These are phyloP conservation scores for Roridomyces roridus DNA, from an alignment of 768 basidiomycete genomes.

Conservation along the genomic window DNA sequence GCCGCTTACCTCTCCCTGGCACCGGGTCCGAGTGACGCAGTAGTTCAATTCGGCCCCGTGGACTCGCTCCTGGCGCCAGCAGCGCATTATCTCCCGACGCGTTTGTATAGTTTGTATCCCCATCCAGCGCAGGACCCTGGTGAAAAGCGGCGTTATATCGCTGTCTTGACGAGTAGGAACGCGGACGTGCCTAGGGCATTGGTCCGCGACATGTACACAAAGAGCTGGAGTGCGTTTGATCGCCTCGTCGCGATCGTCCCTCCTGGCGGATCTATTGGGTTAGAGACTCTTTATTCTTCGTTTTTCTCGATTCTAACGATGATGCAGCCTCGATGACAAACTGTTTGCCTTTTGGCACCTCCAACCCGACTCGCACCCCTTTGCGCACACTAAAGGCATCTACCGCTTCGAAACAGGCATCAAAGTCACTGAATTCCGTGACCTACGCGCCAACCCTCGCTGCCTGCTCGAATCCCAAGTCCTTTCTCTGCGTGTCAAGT, in stretches of 20 bases:
- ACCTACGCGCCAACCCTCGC: constrained; percentile 87
- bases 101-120: constrained; percentile 75
- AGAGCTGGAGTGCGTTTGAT: constrained; percentile 93
- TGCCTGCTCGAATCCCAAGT: constrained; percentile 85
- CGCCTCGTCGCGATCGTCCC: constrained; percentile 88
- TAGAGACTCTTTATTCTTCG: constrained; percentile 37
- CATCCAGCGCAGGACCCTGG: constrained; percentile 82
- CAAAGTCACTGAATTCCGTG: constrained; percentile 88
- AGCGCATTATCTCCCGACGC: constrained; percentile 74
- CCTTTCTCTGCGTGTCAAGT: constrained; percentile 82
- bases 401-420: constrained; percentile 89
- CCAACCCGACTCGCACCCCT: constrained; percentile 77
- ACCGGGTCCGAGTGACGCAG: constrained; percentile 74
- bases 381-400: constrained; percentile 83
- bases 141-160: constrained; percentile 78
- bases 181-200: constrained; percentile 85
- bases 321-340: constrained; percentile 83
- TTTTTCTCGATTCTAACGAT: constrained; percentile 3
- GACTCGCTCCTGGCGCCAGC: constrained; percentile 80
- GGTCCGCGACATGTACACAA: constrained; percentile 90
- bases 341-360: constrained; percentile 90
- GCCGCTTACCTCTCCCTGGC: constrained; percentile 79
- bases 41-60: constrained; percentile 83
- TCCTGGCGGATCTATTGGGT: constrained; percentile 92
- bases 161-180: constrained; percentile 75